Evolutionary conservation across 2,329 filamentous ascomycete genomes (phyloP), one percentile per base, ranked within the genome.

Genomic region (Polytolypa hystricis): DNA sequence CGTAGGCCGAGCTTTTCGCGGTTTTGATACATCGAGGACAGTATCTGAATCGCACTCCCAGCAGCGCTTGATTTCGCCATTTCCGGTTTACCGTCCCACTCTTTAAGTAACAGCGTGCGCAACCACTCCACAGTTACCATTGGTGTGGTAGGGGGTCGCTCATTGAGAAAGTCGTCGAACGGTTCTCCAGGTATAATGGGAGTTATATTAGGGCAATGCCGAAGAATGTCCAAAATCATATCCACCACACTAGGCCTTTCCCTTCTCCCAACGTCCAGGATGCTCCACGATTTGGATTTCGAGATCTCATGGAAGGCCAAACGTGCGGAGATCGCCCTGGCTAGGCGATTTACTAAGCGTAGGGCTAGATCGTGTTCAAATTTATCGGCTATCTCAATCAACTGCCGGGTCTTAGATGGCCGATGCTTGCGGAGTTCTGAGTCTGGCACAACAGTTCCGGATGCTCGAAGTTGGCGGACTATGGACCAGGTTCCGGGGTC

Each of bases 61-160:
- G 86, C 79, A 10, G 81, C 69, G 19, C 79, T 76, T 49, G 81
- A 79, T 37, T 73, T 77, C 2, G 75, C 66, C 35, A 93, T 71
- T 29, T 79, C 72, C 1, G 82, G 72, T 37, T 74, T 74, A 0
- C 84, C 83, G 51, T 89, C 73, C 87, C 87, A 95, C 43, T 84
- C 77, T 38, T 78, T 75, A 30, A 93, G 61, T 50, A 94, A 73
- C 1, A 91, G 70, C 0, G 79, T 77, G 41, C 81, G 54, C 20
- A 66, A 49, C 61, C 61, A 66, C 41, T 66, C 62, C 14, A 63
- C 49, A 18, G 63, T 56, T 10, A 65, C 43, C 10, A 55, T 53
- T 6, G 55, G 45, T 4, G 54, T 45, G 20, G 48, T 51, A 11
- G 52, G 47, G 5, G 44, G 41, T n/a, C 45, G 47, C 16, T 44